phyloP scores from a whole-genome alignment of 345 rosid genomes.

The Eucalyptus dawsonii region DNA sequence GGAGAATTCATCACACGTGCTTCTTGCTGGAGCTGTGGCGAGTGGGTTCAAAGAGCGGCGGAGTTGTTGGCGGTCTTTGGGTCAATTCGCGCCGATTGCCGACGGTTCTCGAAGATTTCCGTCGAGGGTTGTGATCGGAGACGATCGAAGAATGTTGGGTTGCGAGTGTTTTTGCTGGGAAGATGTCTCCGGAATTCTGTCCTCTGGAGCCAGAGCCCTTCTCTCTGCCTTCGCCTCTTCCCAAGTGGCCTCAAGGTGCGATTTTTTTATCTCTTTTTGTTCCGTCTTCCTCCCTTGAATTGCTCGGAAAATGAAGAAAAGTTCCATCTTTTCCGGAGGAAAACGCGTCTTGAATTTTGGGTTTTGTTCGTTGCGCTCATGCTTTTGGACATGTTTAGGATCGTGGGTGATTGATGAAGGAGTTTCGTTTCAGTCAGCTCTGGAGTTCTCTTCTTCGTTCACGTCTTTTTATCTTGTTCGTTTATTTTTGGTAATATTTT shows the following conservation, averaged over 20 bases:
- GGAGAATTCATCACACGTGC: background rate
- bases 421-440: background rate
- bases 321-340: background rate
- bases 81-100: background rate
- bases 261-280: background rate
- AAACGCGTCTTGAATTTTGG: background rate
- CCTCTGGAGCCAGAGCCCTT: background rate
- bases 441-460: background rate
- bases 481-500: background rate
- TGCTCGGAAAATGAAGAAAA: background rate
- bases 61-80: background rate
- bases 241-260: background rate
- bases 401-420: background rate
- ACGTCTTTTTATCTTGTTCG: background rate
- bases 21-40: background rate
- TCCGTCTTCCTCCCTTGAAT: background rate
- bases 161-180: background rate
- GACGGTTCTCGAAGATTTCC: background rate
- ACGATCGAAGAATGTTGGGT: background rate
- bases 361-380: background rate
- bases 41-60: background rate
- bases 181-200: background rate
- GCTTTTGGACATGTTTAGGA: background rate
- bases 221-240: conserved; percentile 3
- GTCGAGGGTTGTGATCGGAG: background rate